Percentiles rank a stretch among this genome's conserved stretches.
Evolutionary conservation across 768 basidiomycete species (phyloP).

Genomic region (Macrolepiota albuminosa): DNA sequence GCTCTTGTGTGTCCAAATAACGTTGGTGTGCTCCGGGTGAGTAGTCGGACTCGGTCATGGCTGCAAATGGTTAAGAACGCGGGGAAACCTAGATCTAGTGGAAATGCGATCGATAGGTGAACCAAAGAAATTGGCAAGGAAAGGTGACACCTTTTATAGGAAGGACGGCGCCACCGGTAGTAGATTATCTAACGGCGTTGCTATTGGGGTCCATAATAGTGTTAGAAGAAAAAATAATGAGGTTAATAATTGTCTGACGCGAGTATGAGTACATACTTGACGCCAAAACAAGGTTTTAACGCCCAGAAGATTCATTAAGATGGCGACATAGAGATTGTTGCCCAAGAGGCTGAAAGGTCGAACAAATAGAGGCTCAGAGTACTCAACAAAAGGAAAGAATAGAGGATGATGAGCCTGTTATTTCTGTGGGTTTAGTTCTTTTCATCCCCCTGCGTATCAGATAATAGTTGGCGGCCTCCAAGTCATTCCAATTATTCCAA

Average conservation of each 20-base stretch:
- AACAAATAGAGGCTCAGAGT: neutral
- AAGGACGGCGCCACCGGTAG: neutral
- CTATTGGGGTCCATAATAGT: neutral
- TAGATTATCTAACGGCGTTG: neutral
- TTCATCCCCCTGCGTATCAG: neutral
- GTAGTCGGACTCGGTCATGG: constrained; percentile 60
- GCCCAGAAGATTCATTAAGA: neutral
- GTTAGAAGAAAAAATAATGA: constrained; percentile 4
- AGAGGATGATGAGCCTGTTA: neutral
- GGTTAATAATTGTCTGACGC: neutral
- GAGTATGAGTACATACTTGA: neutral
- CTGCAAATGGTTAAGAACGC: constrained; percentile 1
- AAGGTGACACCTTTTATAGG: constrained; percentile 11
- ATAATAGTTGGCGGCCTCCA: neutral
- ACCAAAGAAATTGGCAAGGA: neutral
- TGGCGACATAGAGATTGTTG: neutral
- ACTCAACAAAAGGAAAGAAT: constrained; percentile 2
- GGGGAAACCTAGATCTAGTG: neutral
- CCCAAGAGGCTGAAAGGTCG: constrained; percentile 10
- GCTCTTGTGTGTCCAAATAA: constrained; percentile 38
- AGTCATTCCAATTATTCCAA: neutral
- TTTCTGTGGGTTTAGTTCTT: neutral
- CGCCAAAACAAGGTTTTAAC: neutral
- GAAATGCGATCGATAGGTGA: neutral
- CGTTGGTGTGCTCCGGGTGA: constrained; percentile 53